Percentiles rank a stretch among this genome's conserved stretches.
phyloP scores from a whole-genome alignment of 2,329 filamentous ascomycete species.

The Rachicladosporium sp. region DNA sequence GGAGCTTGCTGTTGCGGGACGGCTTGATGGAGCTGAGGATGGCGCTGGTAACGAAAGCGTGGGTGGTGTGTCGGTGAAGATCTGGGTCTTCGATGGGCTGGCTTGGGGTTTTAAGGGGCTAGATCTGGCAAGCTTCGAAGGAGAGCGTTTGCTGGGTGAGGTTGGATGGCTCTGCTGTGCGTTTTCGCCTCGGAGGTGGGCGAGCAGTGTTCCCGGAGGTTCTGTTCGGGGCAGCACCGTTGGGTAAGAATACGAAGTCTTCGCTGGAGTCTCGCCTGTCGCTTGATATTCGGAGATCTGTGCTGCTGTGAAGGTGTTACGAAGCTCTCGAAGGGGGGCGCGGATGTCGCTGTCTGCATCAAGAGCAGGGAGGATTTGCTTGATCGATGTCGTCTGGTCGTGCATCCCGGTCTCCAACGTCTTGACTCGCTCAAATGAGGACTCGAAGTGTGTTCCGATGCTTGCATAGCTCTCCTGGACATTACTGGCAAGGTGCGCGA shows the following conservation, averaged over 20 bases:
- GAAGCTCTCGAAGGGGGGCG: conserved; percentile 58
- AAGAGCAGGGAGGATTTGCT: conserved; percentile 50
- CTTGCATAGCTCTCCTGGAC: conserved; percentile 62
- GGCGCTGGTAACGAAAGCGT: conserved; percentile 8
- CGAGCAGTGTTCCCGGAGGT: conserved; percentile 44
- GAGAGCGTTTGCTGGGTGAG: conserved; percentile 21
- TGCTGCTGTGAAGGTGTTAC: conserved; percentile 52
- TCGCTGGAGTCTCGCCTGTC: conserved; percentile 78
- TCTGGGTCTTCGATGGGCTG: conserved; percentile 21
- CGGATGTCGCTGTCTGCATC: conserved; percentile 43
- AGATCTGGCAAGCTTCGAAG: conserved; percentile 18
- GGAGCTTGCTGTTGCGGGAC: conserved; percentile 17
- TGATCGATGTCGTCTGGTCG: conserved; percentile 41
- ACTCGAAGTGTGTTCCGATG: conserved; percentile 57
- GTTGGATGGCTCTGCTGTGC: conserved; percentile 18
- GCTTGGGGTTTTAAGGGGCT: conserved; percentile 17
- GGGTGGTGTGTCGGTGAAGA: conserved; percentile 23
- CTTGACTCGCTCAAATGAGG: conserved; percentile 55
- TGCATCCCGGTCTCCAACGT: conserved; percentile 58
- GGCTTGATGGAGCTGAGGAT: conserved; percentile 13
- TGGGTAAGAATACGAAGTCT: conserved; percentile 69
- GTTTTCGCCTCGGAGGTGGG: conserved; percentile 35
- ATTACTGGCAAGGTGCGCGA: conserved; percentile 52
- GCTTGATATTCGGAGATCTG: conserved; percentile 66
- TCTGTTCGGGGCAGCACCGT: conserved; percentile 66